These are phyloP conservation scores for Penicillium tannophilum DNA, from an alignment of 495 filamentous ascomycete genomes.

Conservation along the genomic window DNA sequence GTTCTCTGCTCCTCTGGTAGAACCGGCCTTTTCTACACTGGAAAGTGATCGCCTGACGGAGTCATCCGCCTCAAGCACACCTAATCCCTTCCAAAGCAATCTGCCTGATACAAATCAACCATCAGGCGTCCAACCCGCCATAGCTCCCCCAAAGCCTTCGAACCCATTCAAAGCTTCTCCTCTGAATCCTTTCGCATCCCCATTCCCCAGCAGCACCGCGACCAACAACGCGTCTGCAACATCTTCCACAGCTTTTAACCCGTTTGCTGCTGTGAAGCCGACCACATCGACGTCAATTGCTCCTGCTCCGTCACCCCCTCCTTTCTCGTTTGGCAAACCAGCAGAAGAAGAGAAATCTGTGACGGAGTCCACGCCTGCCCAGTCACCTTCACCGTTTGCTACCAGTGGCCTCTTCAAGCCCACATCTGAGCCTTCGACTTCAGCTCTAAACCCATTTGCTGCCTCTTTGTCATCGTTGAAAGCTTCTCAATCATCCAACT, in stretches of 20 bases:
- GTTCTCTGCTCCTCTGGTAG: slow-evolving; percentile 17
- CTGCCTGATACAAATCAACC: slow-evolving; percentile 9
- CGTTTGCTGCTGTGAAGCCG: background rate
- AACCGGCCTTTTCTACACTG: slow-evolving; percentile 5
- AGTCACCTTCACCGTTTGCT: background rate
- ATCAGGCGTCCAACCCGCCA: background rate
- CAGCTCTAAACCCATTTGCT: slow-evolving; percentile 19
- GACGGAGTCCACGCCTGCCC: background rate
- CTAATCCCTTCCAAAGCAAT: slow-evolving; percentile 15
- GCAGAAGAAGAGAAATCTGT: slow-evolving; percentile 3
- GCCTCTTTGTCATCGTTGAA: slow-evolving; percentile 15
- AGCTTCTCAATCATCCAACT: background rate
- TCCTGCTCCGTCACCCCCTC: slow-evolving; percentile 12
- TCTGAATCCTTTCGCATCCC: slow-evolving; percentile 23
- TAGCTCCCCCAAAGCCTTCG: slow-evolving; percentile 7
- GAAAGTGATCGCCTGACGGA: slow-evolving; percentile 4
- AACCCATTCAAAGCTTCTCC: slow-evolving; percentile 19
- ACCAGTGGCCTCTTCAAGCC: background rate
- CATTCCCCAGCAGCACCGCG: slow-evolving; percentile 18
- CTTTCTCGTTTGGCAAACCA: slow-evolving; percentile 13
- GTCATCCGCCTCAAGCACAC: background rate
- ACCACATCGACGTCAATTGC: background rate
- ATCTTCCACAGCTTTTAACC: slow-evolving; percentile 4
- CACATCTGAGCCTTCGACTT: slow-evolving; percentile 4
- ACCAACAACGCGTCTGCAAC: background rate